Percentiles rank a stretch among this genome's conserved stretches.
phyloP scores from a whole-genome alignment of 805 yeast genomes.

The Nakazawaea holstii region DNA sequence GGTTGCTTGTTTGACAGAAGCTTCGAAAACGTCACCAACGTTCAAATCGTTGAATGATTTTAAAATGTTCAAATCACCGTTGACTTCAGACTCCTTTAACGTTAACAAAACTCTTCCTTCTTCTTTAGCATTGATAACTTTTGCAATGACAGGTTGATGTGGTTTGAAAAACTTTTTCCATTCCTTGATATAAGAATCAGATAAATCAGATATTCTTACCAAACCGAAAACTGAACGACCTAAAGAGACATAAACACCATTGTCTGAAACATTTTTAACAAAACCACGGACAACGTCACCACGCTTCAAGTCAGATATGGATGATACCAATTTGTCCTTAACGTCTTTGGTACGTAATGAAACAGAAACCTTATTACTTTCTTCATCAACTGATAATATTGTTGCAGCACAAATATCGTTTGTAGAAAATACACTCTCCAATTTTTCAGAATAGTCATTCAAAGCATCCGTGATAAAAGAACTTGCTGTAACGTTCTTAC shows the following conservation, averaged over 20 bases:
- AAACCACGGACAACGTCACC: conserved; percentile 83
- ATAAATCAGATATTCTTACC: conserved; percentile 74
- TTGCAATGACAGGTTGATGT: conserved; percentile 72
- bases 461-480: conserved; percentile 75
- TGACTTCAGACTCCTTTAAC: conserved; percentile 73
- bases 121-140: conserved; percentile 55
- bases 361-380: conserved; percentile 51
- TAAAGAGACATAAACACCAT: conserved; percentile 73
- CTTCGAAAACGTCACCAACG: conserved; percentile 70
- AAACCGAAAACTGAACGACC: conserved; percentile 71
- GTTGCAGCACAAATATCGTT: conserved; percentile 57
- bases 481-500: conserved; percentile 55
- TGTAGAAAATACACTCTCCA: conserved; percentile 41
- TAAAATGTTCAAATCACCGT: conserved; percentile 56
- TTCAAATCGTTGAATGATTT: conserved; percentile 64
- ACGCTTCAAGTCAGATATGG: conserved; percentile 48
- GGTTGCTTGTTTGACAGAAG: conserved; percentile 68
- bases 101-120: conserved; percentile 70
- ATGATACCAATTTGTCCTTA: conserved; percentile 42
- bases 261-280: conserved; percentile 65
- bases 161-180: conserved; percentile 77
- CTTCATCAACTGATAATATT: conserved; percentile 40
- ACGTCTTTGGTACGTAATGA: conserved; percentile 54
- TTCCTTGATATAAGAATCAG: conserved; percentile 76
- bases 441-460: conserved; percentile 53